Conservation (phyloP, 441 rosid species). For the Aleurites moluccanus region DNA sequence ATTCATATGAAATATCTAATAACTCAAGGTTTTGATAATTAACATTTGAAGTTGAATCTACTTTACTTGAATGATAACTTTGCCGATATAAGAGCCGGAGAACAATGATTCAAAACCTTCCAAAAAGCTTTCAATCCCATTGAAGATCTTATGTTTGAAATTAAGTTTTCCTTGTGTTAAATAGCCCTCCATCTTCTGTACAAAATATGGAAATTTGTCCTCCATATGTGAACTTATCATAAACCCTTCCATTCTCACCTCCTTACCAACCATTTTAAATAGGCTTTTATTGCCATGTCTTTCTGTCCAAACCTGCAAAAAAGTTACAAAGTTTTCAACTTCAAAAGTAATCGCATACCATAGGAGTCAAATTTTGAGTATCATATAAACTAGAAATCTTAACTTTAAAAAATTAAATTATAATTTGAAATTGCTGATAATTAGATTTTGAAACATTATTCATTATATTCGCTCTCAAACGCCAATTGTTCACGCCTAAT, state of each 20-base stretch:
- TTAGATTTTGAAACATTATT: too few species aligned
- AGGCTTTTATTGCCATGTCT: slow-evolving; percentile 46
- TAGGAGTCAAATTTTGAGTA: too few species aligned
- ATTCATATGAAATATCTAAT: too few species aligned
- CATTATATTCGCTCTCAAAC: too few species aligned
- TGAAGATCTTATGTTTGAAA: not conserved
- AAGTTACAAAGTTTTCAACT: not conserved
- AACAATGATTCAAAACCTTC: not conserved
- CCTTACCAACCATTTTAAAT: slow-evolving; percentile 26
- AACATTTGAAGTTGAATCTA: not conserved
- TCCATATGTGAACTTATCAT: not conserved
- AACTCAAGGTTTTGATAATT: too few species aligned
- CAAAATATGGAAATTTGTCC: not conserved
- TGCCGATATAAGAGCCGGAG: not conserved
- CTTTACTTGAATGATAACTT: not conserved
- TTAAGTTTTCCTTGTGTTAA: not conserved
- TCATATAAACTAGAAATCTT: too few species aligned
- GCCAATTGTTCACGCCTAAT: too few species aligned
- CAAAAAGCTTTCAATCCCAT: not conserved
- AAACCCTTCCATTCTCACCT: slow-evolving; percentile 6
- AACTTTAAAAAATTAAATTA: too few species aligned
- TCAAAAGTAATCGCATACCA: too few species aligned
- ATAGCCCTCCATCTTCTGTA: not conserved
- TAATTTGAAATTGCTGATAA: too few species aligned
- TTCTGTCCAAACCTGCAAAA: slow-evolving; percentile 42